These are phyloP conservation scores for Neurospora sp. DNA, from an alignment of 495 filamentous ascomycete genomes.

Conservation along the genomic window DNA sequence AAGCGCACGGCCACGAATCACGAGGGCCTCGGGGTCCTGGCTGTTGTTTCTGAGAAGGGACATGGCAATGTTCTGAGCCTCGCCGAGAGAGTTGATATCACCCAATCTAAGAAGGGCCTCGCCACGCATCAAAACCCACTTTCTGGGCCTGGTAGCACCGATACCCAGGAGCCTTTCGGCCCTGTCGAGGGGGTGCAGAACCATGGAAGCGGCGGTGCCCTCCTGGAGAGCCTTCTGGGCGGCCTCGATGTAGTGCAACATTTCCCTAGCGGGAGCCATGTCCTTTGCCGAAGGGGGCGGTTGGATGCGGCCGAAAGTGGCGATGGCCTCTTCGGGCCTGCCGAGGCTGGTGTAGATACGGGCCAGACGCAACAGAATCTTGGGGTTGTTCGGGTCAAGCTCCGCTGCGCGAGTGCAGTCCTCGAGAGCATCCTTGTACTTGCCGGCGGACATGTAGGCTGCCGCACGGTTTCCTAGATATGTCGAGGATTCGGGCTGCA, in stretches of 20 bases:
- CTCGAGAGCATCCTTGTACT: slow-evolving; percentile 68
- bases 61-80: slow-evolving; percentile 89
- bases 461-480: slow-evolving; percentile 94
- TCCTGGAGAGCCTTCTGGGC: slow-evolving; percentile 66
- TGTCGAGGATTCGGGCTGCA: slow-evolving; percentile 67
- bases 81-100: slow-evolving; percentile 75
- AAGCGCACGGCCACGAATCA: slow-evolving; percentile 76
- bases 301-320: slow-evolving; percentile 60
- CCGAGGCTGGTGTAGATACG: slow-evolving; percentile 82
- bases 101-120: slow-evolving; percentile 95
- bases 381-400: slow-evolving; percentile 70
- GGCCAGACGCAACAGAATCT: slow-evolving; percentile 79
- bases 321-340: slow-evolving; percentile 72
- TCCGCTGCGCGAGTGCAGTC: slow-evolving; percentile 74
- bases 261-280: slow-evolving; percentile 63
- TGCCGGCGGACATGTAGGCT: slow-evolving; percentile 75
- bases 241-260: slow-evolving; percentile 71
- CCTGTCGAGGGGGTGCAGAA: slow-evolving; percentile 79
- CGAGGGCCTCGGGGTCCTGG: slow-evolving; percentile 86
- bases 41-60: slow-evolving; percentile 71
- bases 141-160: slow-evolving; percentile 68
- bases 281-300: slow-evolving; percentile 78
- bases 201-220: slow-evolving; percentile 78
- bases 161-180: slow-evolving; percentile 69
- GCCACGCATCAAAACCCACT: slow-evolving; percentile 86